phyloP scores from a whole-genome alignment of 2,329 filamentous ascomycete genomes.

The Colletotrichum musicola region DNA sequence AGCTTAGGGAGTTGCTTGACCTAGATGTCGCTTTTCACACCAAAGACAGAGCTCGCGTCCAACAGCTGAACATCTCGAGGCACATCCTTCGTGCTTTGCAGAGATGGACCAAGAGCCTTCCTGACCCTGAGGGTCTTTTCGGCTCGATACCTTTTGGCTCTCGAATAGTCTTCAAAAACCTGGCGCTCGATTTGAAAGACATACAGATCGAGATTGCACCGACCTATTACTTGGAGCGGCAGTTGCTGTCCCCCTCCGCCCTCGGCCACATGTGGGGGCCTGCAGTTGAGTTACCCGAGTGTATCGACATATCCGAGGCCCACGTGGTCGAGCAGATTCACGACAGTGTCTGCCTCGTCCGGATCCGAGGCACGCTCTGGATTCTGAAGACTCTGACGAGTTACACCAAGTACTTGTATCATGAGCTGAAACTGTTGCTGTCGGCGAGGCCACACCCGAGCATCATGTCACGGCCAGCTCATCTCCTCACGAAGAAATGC shows the following conservation, averaged over 20 bases:
- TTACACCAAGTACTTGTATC: slow-evolving; percentile 71
- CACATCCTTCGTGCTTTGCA: slow-evolving; percentile 69
- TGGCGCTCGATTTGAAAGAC: slow-evolving; percentile 61
- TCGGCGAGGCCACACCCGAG: slow-evolving; percentile 64
- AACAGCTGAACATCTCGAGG: slow-evolving; percentile 63
- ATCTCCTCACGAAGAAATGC: slow-evolving; percentile 68
- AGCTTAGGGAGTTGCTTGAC: slow-evolving; percentile 61
- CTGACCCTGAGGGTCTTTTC: slow-evolving; percentile 53
- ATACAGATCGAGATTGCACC: slow-evolving; percentile 61
- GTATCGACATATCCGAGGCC: slow-evolving; percentile 64
- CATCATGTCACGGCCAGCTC: slow-evolving; percentile 63
- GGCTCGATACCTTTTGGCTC: slow-evolving; percentile 67
- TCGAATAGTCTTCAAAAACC: slow-evolving; percentile 65
- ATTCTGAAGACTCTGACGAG: slow-evolving; percentile 71
- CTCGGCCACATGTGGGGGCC: slow-evolving; percentile 60
- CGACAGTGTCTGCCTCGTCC: slow-evolving; percentile 70
- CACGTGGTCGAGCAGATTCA: slow-evolving; percentile 66
- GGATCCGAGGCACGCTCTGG: slow-evolving; percentile 55
- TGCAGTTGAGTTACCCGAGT: slow-evolving; percentile 55
- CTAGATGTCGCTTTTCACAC: slow-evolving; percentile 68
- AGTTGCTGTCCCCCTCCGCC: slow-evolving; percentile 59
- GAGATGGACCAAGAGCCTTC: slow-evolving; percentile 57
- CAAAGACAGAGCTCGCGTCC: slow-evolving; percentile 62
- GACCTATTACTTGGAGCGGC: slow-evolving; percentile 66
- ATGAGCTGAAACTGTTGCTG: slow-evolving; percentile 69